Base-by-base conservation (phyloP, 2,329 filamentous ascomycete species). In the Penicillium rolfsii region DNA sequence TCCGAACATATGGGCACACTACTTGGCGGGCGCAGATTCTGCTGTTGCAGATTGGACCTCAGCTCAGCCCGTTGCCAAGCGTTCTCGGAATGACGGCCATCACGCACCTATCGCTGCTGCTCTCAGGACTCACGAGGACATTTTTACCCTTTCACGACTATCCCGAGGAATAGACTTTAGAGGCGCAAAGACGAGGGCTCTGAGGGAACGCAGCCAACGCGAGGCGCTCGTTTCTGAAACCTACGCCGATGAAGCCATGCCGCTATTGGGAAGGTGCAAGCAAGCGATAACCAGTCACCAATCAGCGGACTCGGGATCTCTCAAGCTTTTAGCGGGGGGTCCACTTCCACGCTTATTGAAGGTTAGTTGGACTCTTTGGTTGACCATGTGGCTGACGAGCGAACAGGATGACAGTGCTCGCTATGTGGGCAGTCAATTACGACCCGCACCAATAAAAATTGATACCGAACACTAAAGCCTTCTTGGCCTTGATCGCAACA, bases 291-390 rank as follows among this genome's bases (percentile, higher is more conserved):
- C 11, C 19, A 45, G 14, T 28, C 40, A 28, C 54, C 54, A 60
- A 61, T 61, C 9, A 9, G 48, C 22, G 12, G n/a, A 0, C 33
- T 36, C 35, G 3, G n/a, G 19, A 55, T 28, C 16, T 55, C 50
- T 61, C 55, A 61, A 61, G 59, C 59, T 61, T 61, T 61, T 30
- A 22, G 8, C 40, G 22, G 26, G 53, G 26, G 26, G 33, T 19
- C 45, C 59, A 33, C 41, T 48, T 12, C 14, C n/a, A 40, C 36
- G 50, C 38, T 49, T 41, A 28, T 43, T 28, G 14, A 36, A 22
- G 54, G 28, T 46, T 56, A 48, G 30, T 33, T 26, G 3, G 35
- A 38, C 40, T 43, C 28, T 46, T 16, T 41, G 24, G 43, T 46
- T 46, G 24, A 22, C 49, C 49, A 38, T 52, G 49, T 52, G 50